phyloP scores from a whole-genome alignment of 2,329 filamentous ascomycete species.

The Fusarium coffeatum region DNA sequence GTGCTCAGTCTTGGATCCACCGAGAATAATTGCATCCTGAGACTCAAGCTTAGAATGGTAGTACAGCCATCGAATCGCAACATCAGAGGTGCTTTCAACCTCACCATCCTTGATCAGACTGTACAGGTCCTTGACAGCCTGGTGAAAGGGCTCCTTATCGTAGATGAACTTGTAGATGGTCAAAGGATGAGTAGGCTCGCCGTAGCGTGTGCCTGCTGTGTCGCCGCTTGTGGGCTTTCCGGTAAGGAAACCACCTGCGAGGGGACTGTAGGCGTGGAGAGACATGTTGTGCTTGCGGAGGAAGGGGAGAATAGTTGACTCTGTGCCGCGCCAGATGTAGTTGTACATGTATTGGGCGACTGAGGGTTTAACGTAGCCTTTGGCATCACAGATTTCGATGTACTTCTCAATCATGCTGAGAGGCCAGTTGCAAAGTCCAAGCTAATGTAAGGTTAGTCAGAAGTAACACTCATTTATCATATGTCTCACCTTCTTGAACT shows the following conservation, averaged over 20 bases:
- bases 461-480: accelerated
- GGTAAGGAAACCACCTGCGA: not conserved
- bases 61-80: not conserved
- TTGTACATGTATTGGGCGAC: not conserved
- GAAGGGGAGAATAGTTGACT: not conserved
- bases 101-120: not conserved
- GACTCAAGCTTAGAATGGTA: not conserved
- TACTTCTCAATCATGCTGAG: not conserved
- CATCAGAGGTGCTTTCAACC: not conserved
- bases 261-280: not conserved
- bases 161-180: not conserved
- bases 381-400: not conserved
- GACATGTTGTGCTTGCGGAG: not conserved
- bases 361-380: not conserved
- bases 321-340: not conserved
- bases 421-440: slow-evolving; percentile 1
- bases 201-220: not conserved
- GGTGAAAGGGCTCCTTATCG: not conserved
- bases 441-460: not conserved
- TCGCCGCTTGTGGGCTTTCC: not conserved
- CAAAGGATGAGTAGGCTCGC: not conserved
- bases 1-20: not conserved
- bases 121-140: not conserved
- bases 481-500: not conserved
- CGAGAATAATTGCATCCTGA: not conserved